Evolutionary conservation across 2,329 filamentous ascomycete species (phyloP).

Genomic region (Dactylella cylindrospora): DNA sequence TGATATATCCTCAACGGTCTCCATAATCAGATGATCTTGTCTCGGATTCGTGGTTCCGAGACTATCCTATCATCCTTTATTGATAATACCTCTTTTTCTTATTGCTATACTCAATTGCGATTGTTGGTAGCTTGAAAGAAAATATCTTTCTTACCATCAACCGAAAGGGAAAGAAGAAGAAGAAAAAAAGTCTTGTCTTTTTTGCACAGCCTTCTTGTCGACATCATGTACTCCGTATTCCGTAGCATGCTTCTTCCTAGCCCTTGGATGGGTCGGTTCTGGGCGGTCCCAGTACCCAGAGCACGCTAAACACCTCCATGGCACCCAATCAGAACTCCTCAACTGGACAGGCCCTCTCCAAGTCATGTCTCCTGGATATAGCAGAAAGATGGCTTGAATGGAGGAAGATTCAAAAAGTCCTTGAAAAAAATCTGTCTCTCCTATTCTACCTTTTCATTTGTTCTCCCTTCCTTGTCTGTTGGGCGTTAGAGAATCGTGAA

Average conservation of each 20-base stretch:
- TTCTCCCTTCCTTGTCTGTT: too few species aligned
- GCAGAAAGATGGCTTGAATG: too few species aligned
- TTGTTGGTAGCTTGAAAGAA: background rate
- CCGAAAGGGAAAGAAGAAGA: background rate
- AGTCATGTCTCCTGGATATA: too few species aligned
- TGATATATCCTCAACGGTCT: constrained; percentile 16
- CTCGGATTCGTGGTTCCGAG: constrained; percentile 26
- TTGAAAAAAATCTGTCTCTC: too few species aligned
- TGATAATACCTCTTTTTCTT: background rate
- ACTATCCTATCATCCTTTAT: constrained; percentile 23
- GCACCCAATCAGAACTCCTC: background rate
- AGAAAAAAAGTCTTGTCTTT: constrained; percentile 16
- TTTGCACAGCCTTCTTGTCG: constrained; percentile 40
- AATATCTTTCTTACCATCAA: background rate
- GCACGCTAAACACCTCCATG: background rate
- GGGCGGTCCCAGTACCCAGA: too few species aligned
- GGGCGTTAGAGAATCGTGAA: too few species aligned
- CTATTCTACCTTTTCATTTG: too few species aligned
- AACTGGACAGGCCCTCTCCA: too few species aligned
- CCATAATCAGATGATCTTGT: too few species aligned
- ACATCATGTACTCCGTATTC: constrained; percentile 11
- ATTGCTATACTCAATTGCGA: constrained; percentile 1
- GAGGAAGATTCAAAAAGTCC: too few species aligned
- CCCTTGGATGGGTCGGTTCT: too few species aligned
- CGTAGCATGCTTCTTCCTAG: too few species aligned